Evolutionary conservation across 2,329 filamentous ascomycete genomes (phyloP).

Genomic region (Phialophora chinensis): DNA sequence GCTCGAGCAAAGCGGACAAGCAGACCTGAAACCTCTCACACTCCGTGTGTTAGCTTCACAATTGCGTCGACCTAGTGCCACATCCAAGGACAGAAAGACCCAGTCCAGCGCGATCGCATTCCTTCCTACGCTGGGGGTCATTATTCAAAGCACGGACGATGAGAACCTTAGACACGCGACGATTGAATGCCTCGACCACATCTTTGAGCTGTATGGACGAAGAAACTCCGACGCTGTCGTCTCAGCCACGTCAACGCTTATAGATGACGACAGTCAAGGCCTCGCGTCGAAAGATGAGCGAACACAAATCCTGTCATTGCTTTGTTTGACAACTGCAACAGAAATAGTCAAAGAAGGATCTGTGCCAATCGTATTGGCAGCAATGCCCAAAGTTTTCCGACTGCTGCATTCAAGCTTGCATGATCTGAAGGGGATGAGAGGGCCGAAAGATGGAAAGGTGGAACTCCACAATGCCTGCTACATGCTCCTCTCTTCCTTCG

Average conservation of each 20-base stretch:
- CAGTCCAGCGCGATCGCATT: constrained; percentile 59
- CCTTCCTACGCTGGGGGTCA: constrained; percentile 75
- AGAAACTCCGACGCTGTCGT: constrained; percentile 80
- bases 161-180: constrained; percentile 81
- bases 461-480: constrained; percentile 83
- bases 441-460: constrained; percentile 47
- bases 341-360: constrained; percentile 87
- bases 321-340: constrained; percentile 87
- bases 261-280: constrained; percentile 57
- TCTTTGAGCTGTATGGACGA: constrained; percentile 93
- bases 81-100: constrained; percentile 58
- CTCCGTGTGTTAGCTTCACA: constrained; percentile 80
- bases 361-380: constrained; percentile 78
- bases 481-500: constrained; percentile 76
- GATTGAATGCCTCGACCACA: constrained; percentile 87
- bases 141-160: constrained; percentile 75
- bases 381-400: constrained; percentile 72
- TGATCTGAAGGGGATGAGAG: neutral
- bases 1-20: constrained; percentile 66
- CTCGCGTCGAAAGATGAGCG: constrained; percentile 27
- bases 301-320: constrained; percentile 52
- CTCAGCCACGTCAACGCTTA: constrained; percentile 76
- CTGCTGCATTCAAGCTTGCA: constrained; percentile 65
- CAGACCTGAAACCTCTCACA: constrained; percentile 74
- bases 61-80: constrained; percentile 66